Evolutionary conservation across 2,329 filamentous ascomycete genomes (phyloP), one percentile per base, ranked within the genome.

Genomic region (Juglanconis sp.): DNA sequence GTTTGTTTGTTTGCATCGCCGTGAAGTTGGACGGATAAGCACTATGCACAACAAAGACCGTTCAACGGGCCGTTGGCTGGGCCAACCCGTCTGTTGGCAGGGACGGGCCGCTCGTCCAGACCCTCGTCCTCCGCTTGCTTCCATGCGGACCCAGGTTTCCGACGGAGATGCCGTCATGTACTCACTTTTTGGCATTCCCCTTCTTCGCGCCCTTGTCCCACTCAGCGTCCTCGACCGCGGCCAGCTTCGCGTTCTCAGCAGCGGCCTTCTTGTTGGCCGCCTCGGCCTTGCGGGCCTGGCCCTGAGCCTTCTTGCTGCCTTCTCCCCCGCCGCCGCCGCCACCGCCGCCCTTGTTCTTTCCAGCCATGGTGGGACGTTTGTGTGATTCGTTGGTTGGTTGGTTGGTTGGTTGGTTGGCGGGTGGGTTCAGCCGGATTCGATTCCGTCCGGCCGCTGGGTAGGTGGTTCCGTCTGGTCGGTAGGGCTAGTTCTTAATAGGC

Each of bases 261-360:
- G 91, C 91, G 61, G 87, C 82, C 77, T 98, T 98, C 59, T 83
- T 77, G 8, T 91, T 90, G 1, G 92, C 94, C 3, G 87, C 88
- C 53, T 97, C 92, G 64, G 92, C 92, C 82, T 99, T 98, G 77
- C 92, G 85, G 64, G 93, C 92, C 75, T 97, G 92, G 65, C 94
- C 95, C 8, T 88, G 86, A 3, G 79, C 92, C 80, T 98, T 98
- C 78, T 96, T 98, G 74, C 83, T 89, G 77, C 90, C 92, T 65
- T 96, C 92, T 57, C 79, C 84, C 24, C 89, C 89, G 56, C 80
- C 85, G 57, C 81, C 84, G 75, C 13, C 42, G 13, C 13, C 40
- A 13, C 40, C 40, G 46, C 46, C 46, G 9, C 46, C 46, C 9
- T 48, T 48, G 24, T 24, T 17, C 76, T 90, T 91, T 68, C 82